phyloP scores from a whole-genome alignment of 140 eudicot genomes.

The Senecio squalidus region DNA sequence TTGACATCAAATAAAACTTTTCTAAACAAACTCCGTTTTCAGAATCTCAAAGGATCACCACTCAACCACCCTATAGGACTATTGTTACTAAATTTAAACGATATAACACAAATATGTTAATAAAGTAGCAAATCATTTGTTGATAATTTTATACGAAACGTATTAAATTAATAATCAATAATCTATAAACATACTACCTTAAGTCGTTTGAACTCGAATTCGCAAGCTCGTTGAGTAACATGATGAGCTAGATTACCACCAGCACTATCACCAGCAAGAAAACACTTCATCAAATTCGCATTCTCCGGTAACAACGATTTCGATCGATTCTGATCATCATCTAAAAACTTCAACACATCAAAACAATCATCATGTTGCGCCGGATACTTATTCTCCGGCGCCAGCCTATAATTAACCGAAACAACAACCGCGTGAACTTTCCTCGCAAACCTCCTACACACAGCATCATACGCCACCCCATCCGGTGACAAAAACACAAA shows the following conservation, averaged over 20 bases:
- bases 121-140: too few species aligned
- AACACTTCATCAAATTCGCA: conserved; percentile 35
- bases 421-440: conserved; percentile 35
- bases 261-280: conserved; percentile 47
- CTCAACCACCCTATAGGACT: too few species aligned
- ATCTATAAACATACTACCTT: conserved; percentile 3
- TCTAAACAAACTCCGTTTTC: too few species aligned
- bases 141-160: too few species aligned
- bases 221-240: conserved; percentile 30
- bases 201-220: conserved; percentile 9
- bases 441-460: conserved; percentile 36
- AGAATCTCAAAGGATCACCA: too few species aligned
- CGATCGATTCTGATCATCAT: conserved; percentile 26
- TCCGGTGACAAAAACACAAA: conserved; percentile 38
- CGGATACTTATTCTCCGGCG: conserved; percentile 64
- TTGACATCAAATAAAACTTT: too few species aligned
- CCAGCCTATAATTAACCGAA: conserved; percentile 48
- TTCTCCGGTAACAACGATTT: conserved; percentile 12
- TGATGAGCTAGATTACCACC: conserved; percentile 66
- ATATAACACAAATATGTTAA: too few species aligned
- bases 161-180: background rate
- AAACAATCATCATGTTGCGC: conserved; percentile 53
- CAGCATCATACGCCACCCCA: conserved; percentile 22
- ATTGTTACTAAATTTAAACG: too few species aligned
- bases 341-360: conserved; percentile 41